Percentiles rank a stretch among this genome's conserved stretches.
These are phyloP conservation scores for Russula brevipes DNA, from an alignment of 768 basidiomycete genomes.

Conservation along the genomic window DNA sequence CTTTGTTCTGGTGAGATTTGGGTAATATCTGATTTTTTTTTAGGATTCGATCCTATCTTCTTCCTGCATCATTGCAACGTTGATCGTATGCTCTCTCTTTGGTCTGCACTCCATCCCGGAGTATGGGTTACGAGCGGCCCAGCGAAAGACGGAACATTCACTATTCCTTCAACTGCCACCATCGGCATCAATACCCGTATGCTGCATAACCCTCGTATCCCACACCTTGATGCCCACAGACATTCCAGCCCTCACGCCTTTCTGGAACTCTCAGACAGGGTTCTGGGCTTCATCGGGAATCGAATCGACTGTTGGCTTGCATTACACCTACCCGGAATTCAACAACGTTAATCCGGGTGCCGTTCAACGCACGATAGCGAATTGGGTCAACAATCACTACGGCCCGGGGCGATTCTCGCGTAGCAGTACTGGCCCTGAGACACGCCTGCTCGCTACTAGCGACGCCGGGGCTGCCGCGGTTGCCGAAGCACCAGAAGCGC, in stretches of 20 bases:
- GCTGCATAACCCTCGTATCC: not conserved
- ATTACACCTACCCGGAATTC: constrained; percentile 51
- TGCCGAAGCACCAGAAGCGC: too few species aligned
- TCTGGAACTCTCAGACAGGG: constrained; percentile 37
- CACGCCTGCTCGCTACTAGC: constrained; percentile 17
- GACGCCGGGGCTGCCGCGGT: too few species aligned
- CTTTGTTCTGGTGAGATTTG: constrained; percentile 36
- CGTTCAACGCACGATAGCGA: constrained; percentile 33
- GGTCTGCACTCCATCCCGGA: constrained; percentile 43
- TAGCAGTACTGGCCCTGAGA: not conserved
- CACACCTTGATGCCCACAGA: not conserved
- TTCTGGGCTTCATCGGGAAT: constrained; percentile 40
- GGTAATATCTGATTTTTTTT: too few species aligned
- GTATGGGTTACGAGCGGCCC: constrained; percentile 36
- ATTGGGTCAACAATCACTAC: constrained; percentile 37
- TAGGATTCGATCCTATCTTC: constrained; percentile 47
- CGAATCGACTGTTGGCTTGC: constrained; percentile 32
- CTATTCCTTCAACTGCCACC: constrained; percentile 2
- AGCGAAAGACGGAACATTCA: constrained; percentile 21
- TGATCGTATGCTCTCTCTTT: constrained; percentile 48
- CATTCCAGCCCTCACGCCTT: constrained; percentile 41
- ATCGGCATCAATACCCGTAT: constrained; percentile 16
- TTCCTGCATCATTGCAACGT: constrained; percentile 51
- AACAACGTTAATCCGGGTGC: constrained; percentile 34
- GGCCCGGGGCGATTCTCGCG: constrained; percentile 18